Evolutionary conservation across 2,329 filamentous ascomycete genomes (phyloP), one percentile per base, ranked within the genome.

Genomic region (Catunica adiposa): DNA sequence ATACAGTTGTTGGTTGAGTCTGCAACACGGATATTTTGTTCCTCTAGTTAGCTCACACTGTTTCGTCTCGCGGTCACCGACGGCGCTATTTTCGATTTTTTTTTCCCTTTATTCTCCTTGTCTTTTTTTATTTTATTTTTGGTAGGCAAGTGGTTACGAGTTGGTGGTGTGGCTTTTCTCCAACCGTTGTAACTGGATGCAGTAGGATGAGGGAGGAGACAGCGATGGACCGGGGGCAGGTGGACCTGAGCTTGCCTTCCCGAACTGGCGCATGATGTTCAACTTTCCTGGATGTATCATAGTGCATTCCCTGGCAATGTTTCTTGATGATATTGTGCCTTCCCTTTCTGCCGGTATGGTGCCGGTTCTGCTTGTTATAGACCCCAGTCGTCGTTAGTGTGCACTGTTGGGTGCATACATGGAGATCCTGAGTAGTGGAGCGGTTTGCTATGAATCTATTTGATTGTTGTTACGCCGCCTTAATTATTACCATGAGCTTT

Each of bases 171-270:
- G 15, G 9, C 11, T 17, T 44, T 44, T 22, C 20, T 23, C 38
- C 38, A 6, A 20, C n/a, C n/a, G 11, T 42, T n/a, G 38, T 42
- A 5, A 42, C 14, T 42, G 17, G 3, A 22, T 44, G 40, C 3
- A 44, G 11, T 17, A 11, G 44, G 9, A 26, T 48, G 23, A 25
- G 44, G 8, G 17, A 14, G 17, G n/a, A 20, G 15, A 22, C 3
- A n/a, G 15, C 7, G 17, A 20, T 22, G 20, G 22, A 29, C 44
- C 11, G n/a, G n/a, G n/a, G 44, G 44, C 6, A 48, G 40, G 20
- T n/a, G 15, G n/a, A 44, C 40, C 40, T 44, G 40, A 44, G 40
- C 51, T 31, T 53, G 11, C 31, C 51, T 53, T 53, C 29, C 31
- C 11, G n/a, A 37, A 17, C 34, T 44, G 40, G 51, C 15, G 31